phyloP scores from a whole-genome alignment of 2,329 filamentous ascomycete species.

The Emergomyces orientalis region DNA sequence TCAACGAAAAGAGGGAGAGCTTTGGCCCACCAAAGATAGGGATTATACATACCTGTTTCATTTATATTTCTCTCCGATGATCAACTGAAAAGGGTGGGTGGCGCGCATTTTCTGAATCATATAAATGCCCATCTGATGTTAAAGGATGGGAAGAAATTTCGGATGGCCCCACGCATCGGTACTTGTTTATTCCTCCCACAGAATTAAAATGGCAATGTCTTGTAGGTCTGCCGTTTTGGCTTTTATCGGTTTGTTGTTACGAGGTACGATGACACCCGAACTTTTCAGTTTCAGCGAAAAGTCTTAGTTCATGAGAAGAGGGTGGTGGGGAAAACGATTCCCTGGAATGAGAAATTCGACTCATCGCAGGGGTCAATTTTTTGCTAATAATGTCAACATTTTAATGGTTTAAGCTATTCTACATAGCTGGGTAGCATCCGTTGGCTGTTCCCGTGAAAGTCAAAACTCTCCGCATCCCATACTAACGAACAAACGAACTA shows the following conservation, averaged over 20 bases:
- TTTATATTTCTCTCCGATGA: not conserved
- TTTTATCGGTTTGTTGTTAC: not conserved
- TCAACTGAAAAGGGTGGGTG: not conserved
- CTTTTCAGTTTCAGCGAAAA: not conserved
- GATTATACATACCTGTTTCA: not conserved
- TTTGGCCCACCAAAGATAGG: not conserved
- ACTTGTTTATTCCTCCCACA: too few relatives aligned
- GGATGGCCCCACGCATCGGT: too few relatives aligned
- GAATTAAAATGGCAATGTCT: too few relatives aligned
- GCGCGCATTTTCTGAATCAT: not conserved
- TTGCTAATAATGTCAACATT: not conserved
- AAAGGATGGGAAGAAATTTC: too few relatives aligned
- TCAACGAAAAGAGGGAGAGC: not conserved
- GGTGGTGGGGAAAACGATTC: not conserved
- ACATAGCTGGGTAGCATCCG: not conserved
- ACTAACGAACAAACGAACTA: not conserved
- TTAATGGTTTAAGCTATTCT: not conserved
- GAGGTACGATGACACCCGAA: not conserved
- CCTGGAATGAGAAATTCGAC: not conserved
- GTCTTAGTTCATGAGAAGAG: not conserved
- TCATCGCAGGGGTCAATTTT: not conserved
- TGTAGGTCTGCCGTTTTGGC: too few relatives aligned
- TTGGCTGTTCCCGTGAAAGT: not conserved
- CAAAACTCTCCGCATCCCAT: not conserved
- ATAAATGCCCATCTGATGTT: too few relatives aligned